Percentiles rank a stretch among this genome's conserved stretches.
Conservation (phyloP, 176 grass and related monocot species). For the Rhynchospora pubera region DNA sequence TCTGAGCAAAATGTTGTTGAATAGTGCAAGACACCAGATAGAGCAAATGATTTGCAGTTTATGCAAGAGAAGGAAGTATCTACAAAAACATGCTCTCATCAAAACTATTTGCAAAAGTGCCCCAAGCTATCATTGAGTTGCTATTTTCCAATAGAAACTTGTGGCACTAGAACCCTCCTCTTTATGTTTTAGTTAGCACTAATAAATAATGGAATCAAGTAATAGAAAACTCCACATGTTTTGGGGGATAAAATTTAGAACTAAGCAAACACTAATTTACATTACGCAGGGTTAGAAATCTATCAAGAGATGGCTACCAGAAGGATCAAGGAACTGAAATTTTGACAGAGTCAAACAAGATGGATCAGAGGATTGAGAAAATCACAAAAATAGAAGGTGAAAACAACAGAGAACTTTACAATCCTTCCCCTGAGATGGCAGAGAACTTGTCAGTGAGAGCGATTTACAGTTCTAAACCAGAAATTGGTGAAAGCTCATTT, state of each 20-base stretch:
- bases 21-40: background rate
- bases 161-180: too few relatives aligned
- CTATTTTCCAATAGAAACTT: background rate
- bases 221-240: background rate
- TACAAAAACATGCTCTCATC: background rate
- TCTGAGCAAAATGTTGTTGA: background rate
- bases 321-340: constrained; percentile 25
- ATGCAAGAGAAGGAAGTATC: background rate
- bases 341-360: constrained; percentile 11
- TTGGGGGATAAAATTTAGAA: background rate
- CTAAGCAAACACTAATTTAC: background rate
- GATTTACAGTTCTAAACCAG: constrained; percentile 1
- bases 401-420: background rate
- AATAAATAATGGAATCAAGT: background rate
- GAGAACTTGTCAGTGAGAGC: constrained; percentile 13
- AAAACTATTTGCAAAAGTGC: background rate
- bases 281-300: constrained; percentile 43
- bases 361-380: constrained; percentile 12
- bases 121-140: background rate
- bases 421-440: background rate
- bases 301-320: constrained; percentile 31
- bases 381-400: background rate
- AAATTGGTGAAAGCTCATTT: constrained; percentile 24
- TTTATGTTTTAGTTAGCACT: background rate
- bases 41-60: background rate